These are phyloP conservation scores for Carpinus fangiana DNA, from an alignment of 306 rosid species.

Conservation along the genomic window DNA sequence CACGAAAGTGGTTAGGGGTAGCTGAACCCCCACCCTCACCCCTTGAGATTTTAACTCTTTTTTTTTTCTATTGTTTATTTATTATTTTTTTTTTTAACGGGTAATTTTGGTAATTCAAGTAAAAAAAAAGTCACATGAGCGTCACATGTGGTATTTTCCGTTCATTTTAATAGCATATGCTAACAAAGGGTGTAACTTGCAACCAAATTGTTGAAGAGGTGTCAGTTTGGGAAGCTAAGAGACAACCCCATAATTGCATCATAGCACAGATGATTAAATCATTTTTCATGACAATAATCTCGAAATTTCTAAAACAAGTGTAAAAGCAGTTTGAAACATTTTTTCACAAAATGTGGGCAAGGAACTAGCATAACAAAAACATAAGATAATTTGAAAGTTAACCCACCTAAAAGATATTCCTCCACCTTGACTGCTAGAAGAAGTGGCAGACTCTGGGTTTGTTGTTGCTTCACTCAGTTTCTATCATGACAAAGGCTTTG, in stretches of 20 bases:
- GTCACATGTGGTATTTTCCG: no score
- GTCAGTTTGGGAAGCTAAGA: no score
- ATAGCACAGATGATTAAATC: neutral
- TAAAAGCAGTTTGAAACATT: neutral
- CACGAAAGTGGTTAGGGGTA: no score
- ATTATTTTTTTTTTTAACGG: no score
- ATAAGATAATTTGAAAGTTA: conserved; percentile 1
- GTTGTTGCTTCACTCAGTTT: conserved; percentile 72
- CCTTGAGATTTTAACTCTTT: no score
- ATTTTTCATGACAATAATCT: neutral
- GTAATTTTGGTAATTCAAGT: no score
- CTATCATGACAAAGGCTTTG: conserved; percentile 48
- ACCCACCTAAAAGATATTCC: conserved; percentile 54
- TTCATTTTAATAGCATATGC: no score
- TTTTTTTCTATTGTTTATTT: no score
- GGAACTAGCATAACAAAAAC: neutral
- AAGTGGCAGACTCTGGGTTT: conserved; percentile 42
- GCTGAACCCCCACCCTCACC: no score
- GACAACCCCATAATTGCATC: neutral
- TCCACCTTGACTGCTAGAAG: conserved; percentile 47
- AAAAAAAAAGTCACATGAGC: no score
- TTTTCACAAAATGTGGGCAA: neutral
- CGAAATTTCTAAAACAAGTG: neutral
- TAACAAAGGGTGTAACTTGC: no score
- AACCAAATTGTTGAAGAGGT: no score